phyloP scores from a whole-genome alignment of 441 rosid species.

The Populus hybrid region DNA sequence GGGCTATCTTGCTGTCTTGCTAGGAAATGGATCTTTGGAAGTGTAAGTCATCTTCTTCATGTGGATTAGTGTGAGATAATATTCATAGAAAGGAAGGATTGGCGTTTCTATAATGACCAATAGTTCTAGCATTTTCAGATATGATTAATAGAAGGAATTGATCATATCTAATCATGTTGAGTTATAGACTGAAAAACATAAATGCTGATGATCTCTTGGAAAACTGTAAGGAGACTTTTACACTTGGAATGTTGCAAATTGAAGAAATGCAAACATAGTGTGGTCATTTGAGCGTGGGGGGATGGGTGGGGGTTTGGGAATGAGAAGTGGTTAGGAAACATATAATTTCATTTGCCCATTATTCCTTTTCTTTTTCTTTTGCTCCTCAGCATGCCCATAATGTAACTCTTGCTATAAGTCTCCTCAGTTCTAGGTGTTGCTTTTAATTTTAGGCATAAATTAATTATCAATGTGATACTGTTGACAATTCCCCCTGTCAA shows the following conservation, averaged over 20 bases:
- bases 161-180: background rate
- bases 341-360: background rate
- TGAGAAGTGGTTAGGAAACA: background rate
- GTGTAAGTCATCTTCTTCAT: slow-evolving; percentile 59
- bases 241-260: background rate
- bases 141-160: background rate
- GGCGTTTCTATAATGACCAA: background rate
- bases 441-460: slow-evolving; percentile 6
- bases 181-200: background rate
- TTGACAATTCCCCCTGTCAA: no score
- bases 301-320: no score
- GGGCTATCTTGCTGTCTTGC: slow-evolving; percentile 92
- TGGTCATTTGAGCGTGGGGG: no score
- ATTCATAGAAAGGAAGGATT: background rate
- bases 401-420: background rate
- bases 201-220: background rate
- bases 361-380: background rate
- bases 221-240: background rate
- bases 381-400: background rate
- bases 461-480: slow-evolving; percentile 17
- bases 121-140: background rate
- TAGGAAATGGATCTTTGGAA: slow-evolving; percentile 90
- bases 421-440: slow-evolving; percentile 4
- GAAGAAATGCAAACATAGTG: background rate
- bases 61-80: background rate